Base-by-base conservation (phyloP, 108 stramenopile species). In the Cyclotella choctawhatcheeana region DNA sequence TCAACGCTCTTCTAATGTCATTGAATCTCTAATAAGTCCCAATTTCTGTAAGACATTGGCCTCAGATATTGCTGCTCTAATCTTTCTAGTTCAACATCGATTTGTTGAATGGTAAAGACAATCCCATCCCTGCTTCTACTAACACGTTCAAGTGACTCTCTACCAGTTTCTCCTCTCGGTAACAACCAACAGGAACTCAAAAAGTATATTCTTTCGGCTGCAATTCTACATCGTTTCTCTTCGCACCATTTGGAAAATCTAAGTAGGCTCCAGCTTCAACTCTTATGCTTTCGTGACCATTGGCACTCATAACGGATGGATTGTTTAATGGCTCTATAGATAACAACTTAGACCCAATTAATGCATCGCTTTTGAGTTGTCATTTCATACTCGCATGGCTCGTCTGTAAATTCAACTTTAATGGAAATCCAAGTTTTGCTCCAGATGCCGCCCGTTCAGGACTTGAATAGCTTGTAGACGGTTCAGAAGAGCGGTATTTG, bases 181-280 rank as follows among this genome's bases (percentile, higher is more conserved):
- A 69, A 22, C 12, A 60, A 26, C 78, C 78, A 79, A 40, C 72
- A 73, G 16, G 58, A 52, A 14, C 60, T 40, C 26, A 79, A 62
- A 30, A 81, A 81, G 47, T 76, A 81, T 32, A 81, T 75, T 6
- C 74, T 35, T 54, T 76, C 80, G 6, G 80, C 80, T 1, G 80
- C 35, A 81, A 40, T 32, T 64, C 69, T 59, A 81, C 80, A 44
- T 81, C 80, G 35, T 81, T 81, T 32, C 80, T 56, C 20, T 14
- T 47, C 30, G 80, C 74, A 5, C 80, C 80, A 17, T 81, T 69
- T 13, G 80, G 80, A 59, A 81, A 81, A 29, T 81, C 74, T 62
- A 81, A 44, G 37, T 71, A 76, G 40, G 78, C 78, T 30, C 78
- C 78, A 5, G 71, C 58, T 12, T 44, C 25, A 3, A 79, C 78